Evolutionary conservation across 2,329 filamentous ascomycete genomes (phyloP), one percentile per base, ranked within the genome.

Genomic region (Stagonosporopsis chrysanthemi): DNA sequence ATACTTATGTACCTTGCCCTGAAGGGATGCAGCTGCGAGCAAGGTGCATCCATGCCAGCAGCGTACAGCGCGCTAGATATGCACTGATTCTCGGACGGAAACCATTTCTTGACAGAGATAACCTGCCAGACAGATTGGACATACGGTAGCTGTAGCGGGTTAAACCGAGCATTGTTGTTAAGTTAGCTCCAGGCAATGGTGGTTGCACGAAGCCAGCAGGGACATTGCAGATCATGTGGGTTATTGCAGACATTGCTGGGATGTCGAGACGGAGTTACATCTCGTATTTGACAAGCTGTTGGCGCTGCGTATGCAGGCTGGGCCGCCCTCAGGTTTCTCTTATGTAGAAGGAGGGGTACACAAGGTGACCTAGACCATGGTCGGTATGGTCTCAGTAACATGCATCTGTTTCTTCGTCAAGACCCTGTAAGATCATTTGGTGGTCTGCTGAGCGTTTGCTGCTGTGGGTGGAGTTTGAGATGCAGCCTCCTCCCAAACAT

Each of bases 201-300:
- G n/a, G 47, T 47, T 33, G 39, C 51, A 52, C 54, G 31, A 48
- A 52, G 54, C 33, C 44, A 43, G 54, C 31, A 43, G 52, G 48
- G 29, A 33, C 4, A 26, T 31, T 47, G 54, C 31, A 47, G 42
- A 57, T 52, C 48, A 15, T 40, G 26, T 31, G 14, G 15, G 9
- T 41, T 33, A 43, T 15, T 22, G 39, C 42, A 42, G 38, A 19
- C 11, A 24, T 42, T 46, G 33, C 42, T 43, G 39, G 38, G 29
- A 52, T 52, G 42, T 47, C 15, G n/a, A 28, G 38, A 43, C 48
- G 48, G 38, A 52, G 29, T 24, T 43, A 28, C 47, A 22, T 15
- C 47, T 57, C 54, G 43, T 47, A 47, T 43, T 35, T 43, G 48
- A 31, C 38, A 42, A 52, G 26, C 36, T 43, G 36, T n/a, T 51